Evolutionary conservation across 2,329 filamentous ascomycete genomes (phyloP).

Genomic region (Penicillium sp.): DNA sequence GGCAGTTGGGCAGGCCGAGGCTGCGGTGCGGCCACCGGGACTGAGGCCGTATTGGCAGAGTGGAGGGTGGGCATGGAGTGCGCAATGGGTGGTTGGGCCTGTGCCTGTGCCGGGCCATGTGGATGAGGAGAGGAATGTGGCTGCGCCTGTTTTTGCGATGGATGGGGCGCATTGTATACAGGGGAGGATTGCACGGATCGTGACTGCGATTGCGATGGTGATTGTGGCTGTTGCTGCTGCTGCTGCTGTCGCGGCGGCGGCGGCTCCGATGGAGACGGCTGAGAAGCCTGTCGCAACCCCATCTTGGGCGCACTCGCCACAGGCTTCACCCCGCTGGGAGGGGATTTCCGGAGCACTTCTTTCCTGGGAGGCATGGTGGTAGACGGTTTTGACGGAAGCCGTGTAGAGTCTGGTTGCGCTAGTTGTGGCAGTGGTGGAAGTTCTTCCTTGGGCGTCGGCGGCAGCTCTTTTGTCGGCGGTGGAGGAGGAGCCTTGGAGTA

Average conservation of each 20-base stretch:
- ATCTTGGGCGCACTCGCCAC: neutral
- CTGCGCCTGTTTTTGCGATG: neutral
- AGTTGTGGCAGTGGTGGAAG: neutral
- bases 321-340: neutral
- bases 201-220: neutral
- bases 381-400: conserved; percentile 8
- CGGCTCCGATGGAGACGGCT: neutral
- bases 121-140: too few relatives aligned
- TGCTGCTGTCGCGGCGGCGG: too few relatives aligned
- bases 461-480: conserved; percentile 13
- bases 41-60: neutral
- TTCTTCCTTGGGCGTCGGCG: conserved; percentile 19
- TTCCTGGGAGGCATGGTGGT: conserved; percentile 10
- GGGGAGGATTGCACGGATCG: neutral
- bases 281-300: conserved; percentile 4
- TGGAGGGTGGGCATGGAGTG: neutral
- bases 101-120: too few relatives aligned
- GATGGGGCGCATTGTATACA: neutral
- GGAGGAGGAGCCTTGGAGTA: conserved; percentile 1
- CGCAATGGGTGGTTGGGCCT: neutral
- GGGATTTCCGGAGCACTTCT: conserved; percentile 8
- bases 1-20: neutral
- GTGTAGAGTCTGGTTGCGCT: neutral
- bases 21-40: neutral
- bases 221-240: neutral